Base-by-base conservation (phyloP, 176 grass and related monocot genomes). In the Carex myosuroides region DNA sequence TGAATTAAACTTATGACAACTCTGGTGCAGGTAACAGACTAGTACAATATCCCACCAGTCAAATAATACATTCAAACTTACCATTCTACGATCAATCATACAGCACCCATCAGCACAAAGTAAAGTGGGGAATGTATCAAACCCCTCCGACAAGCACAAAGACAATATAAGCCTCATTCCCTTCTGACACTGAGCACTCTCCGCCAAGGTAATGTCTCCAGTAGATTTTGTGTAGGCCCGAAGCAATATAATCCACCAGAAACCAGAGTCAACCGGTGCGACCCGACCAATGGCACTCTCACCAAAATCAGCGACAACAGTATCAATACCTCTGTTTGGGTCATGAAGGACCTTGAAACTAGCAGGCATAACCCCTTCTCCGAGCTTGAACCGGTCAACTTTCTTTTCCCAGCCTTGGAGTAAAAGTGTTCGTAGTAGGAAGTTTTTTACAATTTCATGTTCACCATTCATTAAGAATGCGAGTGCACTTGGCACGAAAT, bases 381-480 rank as follows among this genome's bases (percentile, higher is more conserved):
- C 94, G 0, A 97, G 92, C 90, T 97, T 97, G 94, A 97, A 97
- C 59, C 94, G 90, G 86, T 97, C 94, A 79, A 97, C 86, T 80
- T 76, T 79, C 83, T 97, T 97, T 87, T 94, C 94, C 92, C 92
- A 97, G 33, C 94, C 87, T 84, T 97, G 94, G 69, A 97, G 89
- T 80, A 87, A 82, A 70, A 97, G 88, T 46, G 94, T 94, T 91
- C 91, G 94, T 1, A 94, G 8, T 52, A 97, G 81, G 64, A 97
- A 97, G 86, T 94, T 92, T 41, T 90, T 92, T 46, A 97, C 94
- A 82, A 97, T 88, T 0, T 97, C 94, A 0, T 92, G 81, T 83
- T 94, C 92, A 42, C 94, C 94, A 56, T 97, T 97, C 94, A 97
- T 94, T 86, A 97, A 85, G 76, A 97, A 97, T 20, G 94, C 94